Base-by-base conservation (phyloP, 2,329 filamentous ascomycete species). In the Ophiosphaerella korrae region DNA sequence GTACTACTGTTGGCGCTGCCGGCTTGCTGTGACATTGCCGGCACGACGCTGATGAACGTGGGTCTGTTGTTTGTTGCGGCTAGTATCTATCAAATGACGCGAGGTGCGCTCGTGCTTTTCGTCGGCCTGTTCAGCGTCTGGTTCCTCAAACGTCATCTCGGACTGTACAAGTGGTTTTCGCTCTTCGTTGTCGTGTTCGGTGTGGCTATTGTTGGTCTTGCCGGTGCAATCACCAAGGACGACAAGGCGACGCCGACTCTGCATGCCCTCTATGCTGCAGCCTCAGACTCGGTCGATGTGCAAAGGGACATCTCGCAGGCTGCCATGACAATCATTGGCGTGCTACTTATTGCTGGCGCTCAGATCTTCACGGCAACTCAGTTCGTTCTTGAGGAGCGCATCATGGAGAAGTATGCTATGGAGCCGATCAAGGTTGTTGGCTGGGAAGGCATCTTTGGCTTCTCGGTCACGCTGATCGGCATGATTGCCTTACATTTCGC, bases 81-180 rank as follows among this genome's bases (percentile, higher is more conserved):
- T 1, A 95, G 90, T 53, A 97, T 99, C 68, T 99, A 97, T 76
- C 94, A 99, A 77, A 99, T 99, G 94, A 97, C 93, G 1, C 83
- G 94, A 52, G 94, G 94, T 7, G 94, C 94, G 0, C 81, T 99
- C 36, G 93, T 99, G 3, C 82, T 99, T 6, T 99, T 99, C 64
- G 94, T 99, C 16, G 94, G 94, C 0, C 78, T 97, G 0, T 97
- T 99, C 77, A 96, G 92, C 67, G 92, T 99, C 24, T 67, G 96
- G 11, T 97, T 99, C 74, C 80, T 99, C 50, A 87, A 85, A 65
- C 85, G 91, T 41, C 88, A 85, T 62, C 81, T 99, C 31, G 84
- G 86, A 54, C 71, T 89, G n/a, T 97, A 93, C 78, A 94, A 99
- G 74, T 99, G 94, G 94, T 78, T 90, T 50, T 89, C 91, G 5